Evolutionary conservation across 2,329 filamentous ascomycete species (phyloP).

Genomic region (Leptodontidium sp.): DNA sequence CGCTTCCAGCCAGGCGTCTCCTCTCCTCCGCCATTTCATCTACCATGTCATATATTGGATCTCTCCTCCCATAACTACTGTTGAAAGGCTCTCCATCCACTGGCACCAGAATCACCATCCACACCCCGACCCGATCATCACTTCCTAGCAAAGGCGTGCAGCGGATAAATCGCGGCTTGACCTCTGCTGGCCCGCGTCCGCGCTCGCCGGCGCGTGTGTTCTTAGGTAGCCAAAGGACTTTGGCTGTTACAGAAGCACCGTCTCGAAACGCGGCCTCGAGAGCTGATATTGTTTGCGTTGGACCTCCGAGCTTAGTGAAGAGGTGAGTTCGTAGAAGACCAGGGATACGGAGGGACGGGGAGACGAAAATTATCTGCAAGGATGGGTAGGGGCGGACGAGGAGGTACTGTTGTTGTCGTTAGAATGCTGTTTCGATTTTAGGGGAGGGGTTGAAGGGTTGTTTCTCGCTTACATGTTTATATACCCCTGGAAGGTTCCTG

Average conservation of each 20-base stretch:
- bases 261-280: slow-evolving; percentile 65
- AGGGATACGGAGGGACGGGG: slow-evolving; percentile 69
- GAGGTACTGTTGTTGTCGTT: slow-evolving; percentile 54
- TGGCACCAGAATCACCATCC: slow-evolving; percentile 75
- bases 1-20: slow-evolving; percentile 12
- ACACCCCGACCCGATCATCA: slow-evolving; percentile 73
- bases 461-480: slow-evolving; percentile 50
- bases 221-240: slow-evolving; percentile 71
- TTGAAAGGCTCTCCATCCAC: slow-evolving; percentile 25
- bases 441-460: not conserved
- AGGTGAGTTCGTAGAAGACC: slow-evolving; percentile 69
- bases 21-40: slow-evolving; percentile 29
- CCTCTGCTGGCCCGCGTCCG: slow-evolving; percentile 54
- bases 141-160: slow-evolving; percentile 74
- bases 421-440: not conserved
- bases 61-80: not conserved
- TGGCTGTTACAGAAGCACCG: slow-evolving; percentile 75
- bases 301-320: slow-evolving; percentile 60
- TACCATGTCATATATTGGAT: slow-evolving; percentile 22
- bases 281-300: slow-evolving; percentile 55
- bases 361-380: slow-evolving; percentile 73
- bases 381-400: slow-evolving; percentile 71
- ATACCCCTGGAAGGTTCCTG: slow-evolving; percentile 50
- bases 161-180: slow-evolving; percentile 73
- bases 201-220: slow-evolving; percentile 32